phyloP scores from a whole-genome alignment of 108 stramenopile genomes.

The Cyclostephanos tholiformis region DNA sequence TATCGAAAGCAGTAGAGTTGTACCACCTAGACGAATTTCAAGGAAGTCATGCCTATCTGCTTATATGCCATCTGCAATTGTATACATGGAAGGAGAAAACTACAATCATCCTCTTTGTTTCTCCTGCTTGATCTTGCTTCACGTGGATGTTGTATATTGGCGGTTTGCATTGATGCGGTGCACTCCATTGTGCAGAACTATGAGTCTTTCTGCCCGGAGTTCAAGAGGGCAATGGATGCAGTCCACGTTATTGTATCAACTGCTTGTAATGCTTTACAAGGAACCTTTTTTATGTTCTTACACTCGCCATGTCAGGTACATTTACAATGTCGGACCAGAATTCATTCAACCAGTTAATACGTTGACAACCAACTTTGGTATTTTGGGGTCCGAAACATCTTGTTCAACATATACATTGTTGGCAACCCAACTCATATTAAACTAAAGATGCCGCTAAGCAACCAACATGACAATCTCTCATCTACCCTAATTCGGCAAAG shows the following conservation, averaged over 20 bases:
- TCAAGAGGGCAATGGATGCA: constrained; percentile 20
- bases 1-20: background rate
- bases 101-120: constrained; percentile 9
- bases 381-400: too few species aligned
- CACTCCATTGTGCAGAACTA: constrained; percentile 11
- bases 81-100: background rate
- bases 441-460: background rate
- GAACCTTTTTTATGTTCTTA: too few species aligned
- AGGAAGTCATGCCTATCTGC: background rate
- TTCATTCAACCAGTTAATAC: too few species aligned
- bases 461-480: background rate
- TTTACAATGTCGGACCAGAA: too few species aligned
- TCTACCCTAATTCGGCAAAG: too few species aligned
- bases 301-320: too few species aligned
- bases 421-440: background rate
- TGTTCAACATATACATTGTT: too few species aligned
- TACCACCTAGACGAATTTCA: background rate
- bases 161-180: constrained; percentile 5
- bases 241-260: too few species aligned
- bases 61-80: background rate
- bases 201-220: constrained; percentile 22
- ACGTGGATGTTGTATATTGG: background rate
- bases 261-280: too few species aligned
- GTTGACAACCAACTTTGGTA: too few species aligned
- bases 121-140: background rate